Evolutionary conservation across 305 asterid species (phyloP).

Genomic region (Fraxinus velutina): DNA sequence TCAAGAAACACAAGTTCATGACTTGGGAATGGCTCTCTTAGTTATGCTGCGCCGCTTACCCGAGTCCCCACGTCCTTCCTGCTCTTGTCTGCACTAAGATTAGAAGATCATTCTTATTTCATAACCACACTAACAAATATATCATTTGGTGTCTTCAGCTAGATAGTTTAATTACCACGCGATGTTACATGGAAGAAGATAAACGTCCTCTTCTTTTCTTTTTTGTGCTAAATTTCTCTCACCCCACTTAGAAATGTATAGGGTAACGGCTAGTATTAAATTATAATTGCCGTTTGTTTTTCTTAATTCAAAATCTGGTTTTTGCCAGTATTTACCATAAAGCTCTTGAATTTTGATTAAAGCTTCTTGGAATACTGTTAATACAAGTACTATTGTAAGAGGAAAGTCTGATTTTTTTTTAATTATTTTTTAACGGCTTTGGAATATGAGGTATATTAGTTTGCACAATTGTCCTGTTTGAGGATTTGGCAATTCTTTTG

Average conservation of each 20-base stretch:
- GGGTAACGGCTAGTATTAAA: not conserved
- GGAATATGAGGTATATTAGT: not conserved
- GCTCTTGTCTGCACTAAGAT: too few relatives aligned
- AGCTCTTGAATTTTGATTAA: not conserved
- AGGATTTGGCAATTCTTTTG: not conserved
- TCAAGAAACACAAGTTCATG: not conserved
- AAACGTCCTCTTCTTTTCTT: not conserved
- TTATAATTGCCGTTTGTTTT: not conserved
- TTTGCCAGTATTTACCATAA: not conserved
- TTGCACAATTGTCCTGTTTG: constrained; percentile 3
- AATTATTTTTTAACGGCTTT: not conserved
- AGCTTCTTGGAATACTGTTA: constrained; percentile 1
- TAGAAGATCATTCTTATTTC: not conserved
- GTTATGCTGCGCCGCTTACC: too few relatives aligned
- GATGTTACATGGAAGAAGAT: not conserved
- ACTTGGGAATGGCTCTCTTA: not conserved
- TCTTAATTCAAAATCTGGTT: not conserved
- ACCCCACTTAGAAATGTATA: not conserved
- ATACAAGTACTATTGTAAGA: not conserved
- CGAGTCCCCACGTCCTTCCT: too few relatives aligned
- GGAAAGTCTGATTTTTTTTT: not conserved
- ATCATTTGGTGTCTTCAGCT: not conserved
- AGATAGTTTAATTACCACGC: not conserved
- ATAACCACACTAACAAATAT: not conserved
- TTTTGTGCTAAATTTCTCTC: not conserved